A percentile compares a stretch with the other conserved stretches of the same genome.
Evolutionary conservation across 2,329 filamentous ascomycete species (phyloP).

Genomic region (Amauroascus verrucosus): DNA sequence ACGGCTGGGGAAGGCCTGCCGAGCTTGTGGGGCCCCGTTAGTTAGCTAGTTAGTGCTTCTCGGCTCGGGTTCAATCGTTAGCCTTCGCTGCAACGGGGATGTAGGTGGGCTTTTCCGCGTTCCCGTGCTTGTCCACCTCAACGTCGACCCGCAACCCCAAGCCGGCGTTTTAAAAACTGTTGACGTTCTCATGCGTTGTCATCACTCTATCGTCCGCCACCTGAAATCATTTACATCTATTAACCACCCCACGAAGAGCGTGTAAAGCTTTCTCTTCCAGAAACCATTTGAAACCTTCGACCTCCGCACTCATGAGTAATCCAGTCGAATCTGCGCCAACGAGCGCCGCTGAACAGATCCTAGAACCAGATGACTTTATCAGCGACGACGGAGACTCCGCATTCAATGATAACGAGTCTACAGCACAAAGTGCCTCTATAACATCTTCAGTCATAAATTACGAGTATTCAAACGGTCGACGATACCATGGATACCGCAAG

Average conservation of each 20-base stretch:
- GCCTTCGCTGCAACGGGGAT: not conserved
- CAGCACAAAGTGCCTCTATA: not conserved
- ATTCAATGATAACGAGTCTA: slow-evolving; percentile 27
- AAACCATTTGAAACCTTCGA: not conserved
- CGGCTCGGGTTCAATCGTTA: not conserved
- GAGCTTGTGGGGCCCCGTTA: not conserved
- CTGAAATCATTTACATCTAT: too few relatives aligned
- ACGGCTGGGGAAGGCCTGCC: not conserved
- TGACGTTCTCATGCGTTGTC: not conserved
- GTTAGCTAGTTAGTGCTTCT: not conserved
- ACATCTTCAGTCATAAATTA: not conserved
- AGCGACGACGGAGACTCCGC: slow-evolving; percentile 10
- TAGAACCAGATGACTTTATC: not conserved
- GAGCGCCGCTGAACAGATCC: not conserved
- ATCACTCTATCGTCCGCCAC: not conserved
- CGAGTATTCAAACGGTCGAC: not conserved
- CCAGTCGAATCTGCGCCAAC: not conserved
- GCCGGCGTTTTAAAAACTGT: not conserved
- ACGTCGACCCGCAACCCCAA: not conserved
- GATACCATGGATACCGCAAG: slow-evolving; percentile 6
- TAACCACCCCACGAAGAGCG: too few relatives aligned
- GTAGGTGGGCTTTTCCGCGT: not conserved
- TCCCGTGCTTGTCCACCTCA: too few relatives aligned
- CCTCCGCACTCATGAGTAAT: not conserved
- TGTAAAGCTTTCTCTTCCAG: not conserved